These are phyloP conservation scores for Kuraishia molischiana DNA, from an alignment of 805 yeast species.

Conservation along the genomic window DNA sequence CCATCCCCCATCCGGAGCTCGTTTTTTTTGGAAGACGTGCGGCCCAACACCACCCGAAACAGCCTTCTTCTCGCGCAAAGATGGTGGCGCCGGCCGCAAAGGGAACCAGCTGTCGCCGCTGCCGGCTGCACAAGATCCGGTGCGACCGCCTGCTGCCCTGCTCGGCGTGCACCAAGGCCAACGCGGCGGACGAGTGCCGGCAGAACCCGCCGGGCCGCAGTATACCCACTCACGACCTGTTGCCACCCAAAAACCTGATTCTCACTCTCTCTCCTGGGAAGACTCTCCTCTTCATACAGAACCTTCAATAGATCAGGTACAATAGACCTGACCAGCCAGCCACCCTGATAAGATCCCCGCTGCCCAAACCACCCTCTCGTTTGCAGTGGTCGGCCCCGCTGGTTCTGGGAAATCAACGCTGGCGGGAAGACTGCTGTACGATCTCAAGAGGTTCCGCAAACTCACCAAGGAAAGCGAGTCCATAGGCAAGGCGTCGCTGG, in stretches of 20 bases:
- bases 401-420: constrained; percentile 82
- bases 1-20: too few relatives aligned
- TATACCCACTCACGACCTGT: too few relatives aligned
- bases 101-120: constrained; percentile 2
- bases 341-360: constrained; percentile 24
- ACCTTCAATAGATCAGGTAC: too few relatives aligned
- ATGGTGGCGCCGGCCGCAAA: neutral
- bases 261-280: too few relatives aligned
- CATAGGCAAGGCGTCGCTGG: constrained; percentile 69
- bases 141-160: constrained; percentile 8
- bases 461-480: constrained; percentile 54
- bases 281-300: too few relatives aligned
- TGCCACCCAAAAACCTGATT: too few relatives aligned
- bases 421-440: constrained; percentile 64
- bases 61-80: too few relatives aligned
- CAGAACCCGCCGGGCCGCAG: constrained; percentile 11
- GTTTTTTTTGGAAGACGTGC: too few relatives aligned
- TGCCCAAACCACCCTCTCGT: constrained; percentile 48
- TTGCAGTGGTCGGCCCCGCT: constrained; percentile 79
- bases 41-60: too few relatives aligned
- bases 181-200: constrained; percentile 17
- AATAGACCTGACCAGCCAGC: too few relatives aligned
- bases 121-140: constrained; percentile 6
- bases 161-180: constrained; percentile 5
- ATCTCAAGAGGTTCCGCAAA: constrained; percentile 54